Evolutionary conservation across 352 stramenopile species (phyloP), one percentile per base, ranked within the genome.

Genomic region (Pythium periplocum): DNA sequence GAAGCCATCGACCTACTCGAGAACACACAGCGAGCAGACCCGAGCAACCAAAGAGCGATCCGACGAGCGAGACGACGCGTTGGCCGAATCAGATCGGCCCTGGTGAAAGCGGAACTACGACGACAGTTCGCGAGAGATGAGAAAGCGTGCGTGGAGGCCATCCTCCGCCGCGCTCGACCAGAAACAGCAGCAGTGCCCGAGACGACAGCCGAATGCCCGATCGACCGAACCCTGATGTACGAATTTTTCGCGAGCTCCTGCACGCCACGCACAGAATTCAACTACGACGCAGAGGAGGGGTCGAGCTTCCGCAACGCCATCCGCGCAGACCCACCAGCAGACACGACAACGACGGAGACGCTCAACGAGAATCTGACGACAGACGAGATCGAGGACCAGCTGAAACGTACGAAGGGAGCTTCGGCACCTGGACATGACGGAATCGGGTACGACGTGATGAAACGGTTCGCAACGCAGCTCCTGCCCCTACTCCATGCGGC

Each of bases 351-450:
- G 47, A 4, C 17, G 31, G 34, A 33, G 8, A 6, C 47, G 47
- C 47, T 38, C 44, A 11, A 34, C 12, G 45, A 51, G 32, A 39
- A 10, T 31, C 10, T 51, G 2, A 57, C 58, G 31, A 3, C 39
- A 3, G 57, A 63, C 10, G 61, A 70, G 26, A 47, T 70, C n/a
- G 65, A 73, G 34, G 55, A 58, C 31, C 57, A 69, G 35, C 55
- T 70, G 0, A 40, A 57, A 1, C 42, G 31, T 3, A 52, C 35
- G 6, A 9, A 2, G 7, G 0, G 10, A 62, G 55, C 4, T 52
- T 36, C 2, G n/a, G n/a, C n/a, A n/a, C 66, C 66, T 0, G 57
- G 64, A 4, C 56, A 57, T 1, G 59, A 72, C 41, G 60, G 59
- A 6, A 40, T 69, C 35, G 48, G 51, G 9, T 70, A 68, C 31